phyloP scores from a whole-genome alignment of 345 rosid species.

The Microcos paniculata region DNA sequence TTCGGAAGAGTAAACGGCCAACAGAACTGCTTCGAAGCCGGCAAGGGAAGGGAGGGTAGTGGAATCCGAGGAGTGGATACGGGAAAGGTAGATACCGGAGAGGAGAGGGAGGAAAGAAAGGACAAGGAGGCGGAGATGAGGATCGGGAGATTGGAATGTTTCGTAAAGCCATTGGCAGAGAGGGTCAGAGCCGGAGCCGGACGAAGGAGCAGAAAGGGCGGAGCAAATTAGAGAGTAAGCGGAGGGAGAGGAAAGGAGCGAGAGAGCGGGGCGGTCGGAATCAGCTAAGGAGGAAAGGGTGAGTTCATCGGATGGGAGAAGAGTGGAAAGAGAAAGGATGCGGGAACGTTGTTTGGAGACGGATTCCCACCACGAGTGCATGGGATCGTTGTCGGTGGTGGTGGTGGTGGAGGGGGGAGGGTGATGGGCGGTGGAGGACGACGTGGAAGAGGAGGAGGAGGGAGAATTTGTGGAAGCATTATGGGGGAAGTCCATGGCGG shows the following conservation, averaged over 20 bases:
- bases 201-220: constrained; percentile 45
- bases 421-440: constrained; percentile 29
- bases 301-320: constrained; percentile 40
- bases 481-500: constrained; percentile 44
- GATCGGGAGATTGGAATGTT: constrained; percentile 76
- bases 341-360: constrained; percentile 87
- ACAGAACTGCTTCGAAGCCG: constrained; percentile 93
- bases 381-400: constrained; percentile 44
- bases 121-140: constrained; percentile 80
- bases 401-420: constrained; percentile 23
- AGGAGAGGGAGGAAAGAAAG: constrained; percentile 83
- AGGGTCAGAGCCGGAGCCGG: constrained; percentile 86
- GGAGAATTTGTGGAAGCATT: constrained; percentile 38
- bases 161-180: constrained; percentile 99
- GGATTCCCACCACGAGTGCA: constrained; percentile 99
- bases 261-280: constrained; percentile 89
- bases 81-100: constrained; percentile 65
- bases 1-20: constrained; percentile 80
- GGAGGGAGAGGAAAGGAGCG: constrained; percentile 71
- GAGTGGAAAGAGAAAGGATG: constrained; percentile 66
- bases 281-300: constrained; percentile 79
- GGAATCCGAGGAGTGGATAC: constrained; percentile 68
- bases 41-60: constrained; percentile 72
- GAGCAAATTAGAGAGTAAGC: constrained; percentile 63
- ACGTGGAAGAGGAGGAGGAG: constrained; percentile 41